phyloP scores from a whole-genome alignment of 768 basidiomycete species.

The Boletus barrowsii region DNA sequence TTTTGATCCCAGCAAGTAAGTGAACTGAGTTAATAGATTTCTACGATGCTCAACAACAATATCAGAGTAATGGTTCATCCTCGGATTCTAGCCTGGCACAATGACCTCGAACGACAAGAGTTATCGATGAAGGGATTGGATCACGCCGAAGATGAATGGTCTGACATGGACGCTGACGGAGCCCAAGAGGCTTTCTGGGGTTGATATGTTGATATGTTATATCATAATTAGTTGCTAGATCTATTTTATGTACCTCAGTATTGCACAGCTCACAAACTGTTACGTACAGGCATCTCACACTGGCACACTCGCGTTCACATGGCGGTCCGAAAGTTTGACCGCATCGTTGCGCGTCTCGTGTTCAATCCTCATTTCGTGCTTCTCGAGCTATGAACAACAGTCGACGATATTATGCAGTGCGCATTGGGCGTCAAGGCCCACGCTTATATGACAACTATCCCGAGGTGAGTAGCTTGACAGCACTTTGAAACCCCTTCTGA shows the following conservation, averaged over 20 bases:
- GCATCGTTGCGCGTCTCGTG: too few relatives aligned
- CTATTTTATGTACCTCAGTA: too few relatives aligned
- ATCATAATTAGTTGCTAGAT: too few relatives aligned
- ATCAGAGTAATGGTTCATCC: slow-evolving; percentile 63
- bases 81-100: slow-evolving; percentile 58
- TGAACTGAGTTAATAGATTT: neutral
- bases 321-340: neutral
- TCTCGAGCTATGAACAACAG: slow-evolving; percentile 8
- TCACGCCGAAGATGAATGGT: slow-evolving; percentile 17
- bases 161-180: slow-evolving; percentile 37
- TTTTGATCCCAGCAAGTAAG: slow-evolving; percentile 60
- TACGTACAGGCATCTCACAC: neutral
- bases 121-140: slow-evolving; percentile 7
- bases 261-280: neutral
- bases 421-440: slow-evolving; percentile 32
- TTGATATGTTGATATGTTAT: neutral
- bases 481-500: neutral
- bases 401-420: slow-evolving; percentile 35
- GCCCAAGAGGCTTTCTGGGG: slow-evolving; percentile 32
- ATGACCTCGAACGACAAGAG: slow-evolving; percentile 25
- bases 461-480: slow-evolving; percentile 21
- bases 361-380: too few relatives aligned
- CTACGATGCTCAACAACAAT: neutral
- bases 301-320: neutral
- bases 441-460: slow-evolving; percentile 29